Base-by-base conservation (phyloP, 768 basidiomycete species). In the Thelephora ganbajun region DNA sequence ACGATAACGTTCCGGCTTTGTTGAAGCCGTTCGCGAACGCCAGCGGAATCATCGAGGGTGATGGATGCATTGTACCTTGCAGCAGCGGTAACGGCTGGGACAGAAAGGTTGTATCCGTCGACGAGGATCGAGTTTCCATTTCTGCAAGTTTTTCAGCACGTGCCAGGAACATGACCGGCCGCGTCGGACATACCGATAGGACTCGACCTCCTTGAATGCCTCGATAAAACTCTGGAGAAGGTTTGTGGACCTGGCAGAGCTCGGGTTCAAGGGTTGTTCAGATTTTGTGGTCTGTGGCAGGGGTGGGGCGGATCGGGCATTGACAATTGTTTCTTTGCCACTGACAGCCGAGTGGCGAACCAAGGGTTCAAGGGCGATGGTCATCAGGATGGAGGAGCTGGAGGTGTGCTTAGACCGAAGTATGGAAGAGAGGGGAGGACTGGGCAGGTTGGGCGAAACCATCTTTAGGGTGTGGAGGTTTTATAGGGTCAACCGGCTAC, bases 41-140 rank as follows among this genome's bases (percentile, higher is more conserved):
- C 59, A 4, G 70, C 62, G 2, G 74, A 73, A 13, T 67, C 60
- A 58, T 76, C 71, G 23, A 85, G 67, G 45, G 60, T 37, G 33
- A 80, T 74, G 14, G 68, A 53, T 2, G 77, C 68, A 13, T 69
- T 63, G 55, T 80, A 79, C 44, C 87, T 75, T 0, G 89, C 77
- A 5, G 79, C 70, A 7, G 85, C 86, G n/a, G 80, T 71, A 11
- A 92, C 77, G 45, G 83, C 83, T 3, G 84, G 73, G 46, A 91
- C 77, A 0, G 86, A 76, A 33, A 92, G 73, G 12, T 63, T 72
- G 50, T 81, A 69, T 6, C 89, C 89, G 48, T 83, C 77, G 42
- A 91, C 67, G 12, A 71, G 56, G 48, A 90, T 71, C 6, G 77
- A 62, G 43, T 70, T 71, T 18, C 87, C 86, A 30, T 69, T 64